Conservation (phyloP, 441 rosid species). For the Rhodomyrtus psidioides region DNA sequence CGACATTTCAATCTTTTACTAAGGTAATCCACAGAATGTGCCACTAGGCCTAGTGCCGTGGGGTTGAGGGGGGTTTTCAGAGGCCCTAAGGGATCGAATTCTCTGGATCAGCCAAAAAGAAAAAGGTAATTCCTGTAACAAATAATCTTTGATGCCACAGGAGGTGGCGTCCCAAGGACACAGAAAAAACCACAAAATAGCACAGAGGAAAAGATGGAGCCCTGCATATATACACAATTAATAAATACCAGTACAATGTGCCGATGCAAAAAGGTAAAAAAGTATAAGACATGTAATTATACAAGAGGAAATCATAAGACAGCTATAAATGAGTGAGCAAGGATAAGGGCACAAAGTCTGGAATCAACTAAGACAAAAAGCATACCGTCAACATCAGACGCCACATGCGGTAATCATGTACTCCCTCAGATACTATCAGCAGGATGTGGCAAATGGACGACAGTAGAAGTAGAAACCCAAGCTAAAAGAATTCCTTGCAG, state of each 20-base stretch:
- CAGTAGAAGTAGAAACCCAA: slow-evolving; percentile 72
- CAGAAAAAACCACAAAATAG: not conserved
- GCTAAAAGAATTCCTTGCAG: slow-evolving; percentile 61
- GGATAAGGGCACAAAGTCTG: not conserved
- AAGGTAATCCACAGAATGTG: not conserved
- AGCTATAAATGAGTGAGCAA: not conserved
- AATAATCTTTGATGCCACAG: not conserved
- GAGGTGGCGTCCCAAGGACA: not conserved
- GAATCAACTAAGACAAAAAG: not conserved
- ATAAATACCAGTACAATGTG: not conserved
- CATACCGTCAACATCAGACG: slow-evolving; percentile 57
- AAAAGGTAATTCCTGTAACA: not conserved
- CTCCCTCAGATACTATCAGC: slow-evolving; percentile 76
- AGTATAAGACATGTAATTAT: not conserved
- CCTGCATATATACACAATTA: not conserved
- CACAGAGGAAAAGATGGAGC: not conserved
- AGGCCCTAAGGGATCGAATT: not conserved
- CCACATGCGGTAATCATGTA: slow-evolving; percentile 62
- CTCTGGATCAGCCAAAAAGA: not conserved
- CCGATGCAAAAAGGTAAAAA: not conserved
- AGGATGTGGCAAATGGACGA: slow-evolving; percentile 74
- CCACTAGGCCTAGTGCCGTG: not conserved
- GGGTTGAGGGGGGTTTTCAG: not conserved
- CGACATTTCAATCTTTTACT: not conserved
- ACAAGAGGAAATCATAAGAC: not conserved